phyloP scores from a whole-genome alignment of 2,329 filamentous ascomycete genomes.

The Cordyceps cicadae region DNA sequence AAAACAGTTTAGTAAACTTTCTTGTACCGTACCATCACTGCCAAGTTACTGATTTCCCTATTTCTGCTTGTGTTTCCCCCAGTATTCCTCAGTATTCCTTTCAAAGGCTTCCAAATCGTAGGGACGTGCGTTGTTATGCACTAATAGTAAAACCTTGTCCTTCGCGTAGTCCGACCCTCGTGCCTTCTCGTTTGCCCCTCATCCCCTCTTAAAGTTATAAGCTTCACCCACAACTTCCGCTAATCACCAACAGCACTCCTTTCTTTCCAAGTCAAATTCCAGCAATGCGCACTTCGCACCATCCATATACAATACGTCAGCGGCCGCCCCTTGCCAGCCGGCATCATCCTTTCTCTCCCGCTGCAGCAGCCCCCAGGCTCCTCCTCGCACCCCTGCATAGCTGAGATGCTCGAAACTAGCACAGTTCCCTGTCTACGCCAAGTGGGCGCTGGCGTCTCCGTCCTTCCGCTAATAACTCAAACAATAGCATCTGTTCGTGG shows the following conservation, averaged over 20 bases:
- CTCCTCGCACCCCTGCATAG: conserved; percentile 3
- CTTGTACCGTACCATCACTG: neutral
- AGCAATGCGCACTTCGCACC: neutral
- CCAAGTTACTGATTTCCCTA: neutral
- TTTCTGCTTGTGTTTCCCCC: neutral
- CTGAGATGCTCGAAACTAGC: conserved; percentile 4
- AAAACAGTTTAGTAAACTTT: neutral
- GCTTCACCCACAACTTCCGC: neutral
- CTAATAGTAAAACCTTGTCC: neutral
- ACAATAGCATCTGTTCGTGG: neutral
- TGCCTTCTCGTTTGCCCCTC: neutral
- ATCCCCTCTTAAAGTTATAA: neutral
- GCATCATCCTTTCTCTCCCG: neutral
- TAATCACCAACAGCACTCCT: neutral
- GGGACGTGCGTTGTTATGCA: neutral
- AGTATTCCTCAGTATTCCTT: neutral
- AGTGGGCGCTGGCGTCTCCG: neutral
- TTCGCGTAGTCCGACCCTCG: neutral
- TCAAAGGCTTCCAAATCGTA: neutral
- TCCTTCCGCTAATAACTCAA: neutral
- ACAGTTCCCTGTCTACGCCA: neutral
- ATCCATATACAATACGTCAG: neutral
- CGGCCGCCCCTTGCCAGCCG: neutral
- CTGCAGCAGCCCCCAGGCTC: neutral
- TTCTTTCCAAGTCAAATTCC: neutral